These are phyloP conservation scores for Penicillium sp. DNA, from an alignment of 2,329 filamentous ascomycete species.

Conservation along the genomic window DNA sequence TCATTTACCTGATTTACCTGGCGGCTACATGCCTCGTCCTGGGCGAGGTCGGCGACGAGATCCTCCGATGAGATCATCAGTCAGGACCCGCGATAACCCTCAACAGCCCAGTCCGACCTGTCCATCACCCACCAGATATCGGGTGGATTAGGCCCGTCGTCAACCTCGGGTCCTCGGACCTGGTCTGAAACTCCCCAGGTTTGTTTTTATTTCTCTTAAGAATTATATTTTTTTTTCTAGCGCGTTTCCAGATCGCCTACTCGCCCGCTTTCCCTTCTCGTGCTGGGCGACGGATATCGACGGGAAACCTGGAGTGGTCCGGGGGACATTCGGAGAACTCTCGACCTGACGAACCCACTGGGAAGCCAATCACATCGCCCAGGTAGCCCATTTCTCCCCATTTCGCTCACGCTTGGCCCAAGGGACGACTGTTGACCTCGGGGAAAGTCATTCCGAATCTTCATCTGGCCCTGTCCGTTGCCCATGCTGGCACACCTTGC, in stretches of 20 bases:
- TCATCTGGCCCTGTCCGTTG: background rate
- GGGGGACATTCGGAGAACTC: constrained; percentile 29
- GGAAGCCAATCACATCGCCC: constrained; percentile 6
- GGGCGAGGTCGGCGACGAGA: constrained; percentile 10
- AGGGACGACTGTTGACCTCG: constrained; percentile 15
- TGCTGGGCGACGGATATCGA: constrained; percentile 19
- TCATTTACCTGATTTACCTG: background rate
- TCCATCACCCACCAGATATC: constrained; percentile 5
- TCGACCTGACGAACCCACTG: constrained; percentile 15
- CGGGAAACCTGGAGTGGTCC: constrained; percentile 23
- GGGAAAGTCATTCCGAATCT: constrained; percentile 21
- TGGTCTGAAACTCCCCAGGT: background rate
- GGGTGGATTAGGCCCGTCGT: constrained; percentile 24
- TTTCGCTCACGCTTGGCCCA: background rate
- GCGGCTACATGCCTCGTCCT: background rate
- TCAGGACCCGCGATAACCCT: constrained; percentile 3
- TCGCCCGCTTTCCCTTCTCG: background rate
- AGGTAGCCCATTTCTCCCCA: background rate
- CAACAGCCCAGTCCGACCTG: background rate
- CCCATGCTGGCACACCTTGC: background rate
- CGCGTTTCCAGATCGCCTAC: background rate
- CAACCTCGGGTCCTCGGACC: constrained; percentile 27
- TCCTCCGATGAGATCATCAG: constrained; percentile 21
- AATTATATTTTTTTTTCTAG: background rate
- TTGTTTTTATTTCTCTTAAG: background rate